Base-by-base conservation (phyloP, 177 flowering plant species). In the Vitis hybrid region DNA sequence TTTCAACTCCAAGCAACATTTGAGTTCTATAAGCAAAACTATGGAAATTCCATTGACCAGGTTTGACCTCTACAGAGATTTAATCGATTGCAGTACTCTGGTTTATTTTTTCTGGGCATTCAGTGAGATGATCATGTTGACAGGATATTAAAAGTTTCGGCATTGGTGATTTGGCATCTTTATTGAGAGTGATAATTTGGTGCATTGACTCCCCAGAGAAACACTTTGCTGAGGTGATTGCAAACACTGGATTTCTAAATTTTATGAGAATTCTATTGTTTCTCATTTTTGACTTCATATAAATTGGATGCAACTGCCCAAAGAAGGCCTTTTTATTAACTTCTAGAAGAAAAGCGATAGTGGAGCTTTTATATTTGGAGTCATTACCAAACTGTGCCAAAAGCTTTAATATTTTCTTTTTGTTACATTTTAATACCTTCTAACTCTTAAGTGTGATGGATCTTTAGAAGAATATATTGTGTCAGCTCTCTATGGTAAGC, bases 1-100 rank as follows among this genome's bases (percentile, higher is more conserved):
- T 76, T 57, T 74, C 98, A 94, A 82, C 93, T 94, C 60, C 79
- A 79, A 71, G 83, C 81, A 63, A 89, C 94, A 66, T 89, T 92
- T 64, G 74, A 81, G 50, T 67, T 71, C 59, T 94, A 92, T 82
- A 79, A 69, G 71, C 79, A 82, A 55, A 69, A 66, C 49, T 82
- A 78, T 66, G 87, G 89, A 55, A 86, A 65, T 56, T 51, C 84
- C 65, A 77, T 94, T 10, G 84, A 80, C 39, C 70, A 90, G 95
- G 95, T 90, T 76, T 15, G 1, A 16, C n/a, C 62, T 56, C 16
- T 62, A 5, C 53, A 29, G 8, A 29, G 63, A 45, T 2, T 51
- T 55, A 22, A 60, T 51, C 10, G 19, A 8, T 3, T 1, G n/a
- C 13, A 8, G 1, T 49, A 3, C 11, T 61, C 19, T 64, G 10